Base-by-base conservation (phyloP, 2,329 filamentous ascomycete genomes). In the Fusarium lateritium region DNA sequence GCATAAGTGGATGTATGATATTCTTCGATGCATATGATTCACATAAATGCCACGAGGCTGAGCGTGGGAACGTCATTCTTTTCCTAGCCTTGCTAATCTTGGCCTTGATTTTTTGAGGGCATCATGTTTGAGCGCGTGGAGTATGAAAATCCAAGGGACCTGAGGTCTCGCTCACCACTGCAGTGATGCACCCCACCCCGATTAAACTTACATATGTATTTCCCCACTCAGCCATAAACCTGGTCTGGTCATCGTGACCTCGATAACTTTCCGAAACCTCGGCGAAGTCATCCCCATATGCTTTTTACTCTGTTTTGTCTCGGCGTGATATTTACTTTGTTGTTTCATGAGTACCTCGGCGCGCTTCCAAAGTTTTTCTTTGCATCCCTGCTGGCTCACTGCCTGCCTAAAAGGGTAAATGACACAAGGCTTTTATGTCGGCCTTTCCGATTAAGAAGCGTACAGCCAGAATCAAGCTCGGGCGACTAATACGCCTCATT, bases 1-100 rank as follows among this genome's bases (percentile, higher is more conserved):
- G 63, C 67, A 68, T 70, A 65, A 71, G 67, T 55, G 63, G 58
- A 67, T 64, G 62, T 67, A 70, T 54, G 50, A 63, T 60, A 54
- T 50, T 52, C 28, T 71, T 68, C 45, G 44, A 58, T 56, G 63
- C 67, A 61, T 46, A 67, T 69, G 62, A 54, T 62, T 64, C 57
- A 67, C 67, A 67, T 64, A 47, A 11, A 45, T 43, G 50, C 66
- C 61, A 69, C 52, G 57, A 69, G 66, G 61, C 62, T 66, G 61
- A 69, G 28, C 21, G 34, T 52, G 40, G 62, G 11, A 38, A 56
- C 56, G 56, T 47, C 42, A 56, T 46, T 28, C 42, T 10, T 40
- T 22, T 40, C 19, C 19, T 14, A 40, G 19, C n/a, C 39, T 43
- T 15, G 40, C 49, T 39, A 24, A 40, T n/a, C 44, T 46, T 51